A percentile compares a stretch with the other conserved stretches of the same genome.
These are phyloP conservation scores for Acer yangbiense DNA, from an alignment of 345 rosid genomes.

Conservation along the genomic window DNA sequence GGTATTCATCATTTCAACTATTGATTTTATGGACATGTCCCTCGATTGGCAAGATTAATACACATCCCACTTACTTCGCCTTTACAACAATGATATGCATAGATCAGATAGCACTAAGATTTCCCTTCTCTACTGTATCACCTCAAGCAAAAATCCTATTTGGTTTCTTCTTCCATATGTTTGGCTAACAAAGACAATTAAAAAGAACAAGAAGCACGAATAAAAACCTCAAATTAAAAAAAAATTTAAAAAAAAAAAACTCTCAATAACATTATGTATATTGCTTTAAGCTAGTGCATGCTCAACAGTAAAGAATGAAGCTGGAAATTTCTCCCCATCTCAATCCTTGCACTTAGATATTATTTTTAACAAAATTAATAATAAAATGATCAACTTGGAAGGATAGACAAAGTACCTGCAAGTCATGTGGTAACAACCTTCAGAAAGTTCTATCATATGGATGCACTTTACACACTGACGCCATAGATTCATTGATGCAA, in stretches of 20 bases:
- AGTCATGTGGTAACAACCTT: constrained; percentile 70
- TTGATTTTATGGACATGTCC: neutral
- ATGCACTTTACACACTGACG: constrained; percentile 62
- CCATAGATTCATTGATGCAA: constrained; percentile 56
- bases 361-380: neutral
- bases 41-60: neutral
- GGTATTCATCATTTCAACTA: neutral
- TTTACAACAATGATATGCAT: neutral
- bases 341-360: neutral
- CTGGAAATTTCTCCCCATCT: neutral
- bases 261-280: neutral
- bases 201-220: neutral
- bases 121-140: neutral
- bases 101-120: neutral
- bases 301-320: neutral
- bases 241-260: too few species aligned
- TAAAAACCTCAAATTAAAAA: neutral
- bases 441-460: constrained; percentile 59
- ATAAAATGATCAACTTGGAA: neutral
- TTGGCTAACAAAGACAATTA: neutral
- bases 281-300: neutral
- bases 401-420: constrained; percentile 51
- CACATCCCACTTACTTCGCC: neutral
- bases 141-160: neutral
- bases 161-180: neutral